Evolutionary conservation across 2,329 filamentous ascomycete genomes (phyloP).

Genomic region (Sporothrix pseudoabietina): DNA sequence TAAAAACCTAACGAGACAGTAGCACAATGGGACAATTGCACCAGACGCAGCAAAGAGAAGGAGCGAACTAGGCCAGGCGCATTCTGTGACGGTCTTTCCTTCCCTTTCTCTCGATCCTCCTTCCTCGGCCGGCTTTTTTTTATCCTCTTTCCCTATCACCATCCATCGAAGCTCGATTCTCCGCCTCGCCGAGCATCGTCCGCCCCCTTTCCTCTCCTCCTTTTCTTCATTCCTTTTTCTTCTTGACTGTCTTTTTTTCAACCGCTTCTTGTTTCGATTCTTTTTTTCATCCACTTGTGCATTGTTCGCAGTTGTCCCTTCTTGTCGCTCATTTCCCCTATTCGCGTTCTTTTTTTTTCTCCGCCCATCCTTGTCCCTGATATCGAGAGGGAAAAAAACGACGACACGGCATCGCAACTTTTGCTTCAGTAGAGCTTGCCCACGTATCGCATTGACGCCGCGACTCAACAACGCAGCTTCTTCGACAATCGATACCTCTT

Average conservation of each 20-base stretch:
- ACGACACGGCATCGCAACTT: neutral
- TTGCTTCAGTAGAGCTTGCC: neutral
- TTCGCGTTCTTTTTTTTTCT: neutral
- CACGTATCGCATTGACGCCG: neutral
- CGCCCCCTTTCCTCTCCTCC: neutral
- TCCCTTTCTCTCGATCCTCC: conserved; percentile 20
- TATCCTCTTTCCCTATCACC: conserved; percentile 20
- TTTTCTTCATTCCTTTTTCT: conserved; percentile 2
- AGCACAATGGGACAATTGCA: neutral
- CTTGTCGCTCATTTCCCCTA: conserved; percentile 27
- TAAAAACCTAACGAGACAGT: conserved; percentile 1
- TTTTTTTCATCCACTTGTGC: neutral
- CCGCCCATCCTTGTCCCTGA: neutral
- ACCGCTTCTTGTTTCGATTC: conserved; percentile 1
- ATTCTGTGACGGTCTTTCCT: conserved; percentile 15
- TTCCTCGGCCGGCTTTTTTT: conserved; percentile 20
- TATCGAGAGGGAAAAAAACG: conserved; percentile 3
- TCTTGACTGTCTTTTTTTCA: conserved; percentile 10
- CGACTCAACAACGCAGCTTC: neutral
- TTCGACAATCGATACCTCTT: neutral
- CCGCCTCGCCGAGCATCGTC: conserved; percentile 21
- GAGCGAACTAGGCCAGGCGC: conserved; percentile 19
- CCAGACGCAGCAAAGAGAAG: neutral
- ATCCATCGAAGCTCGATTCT: conserved; percentile 22
- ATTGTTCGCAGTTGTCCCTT: conserved; percentile 5